Percentiles rank a stretch among this genome's conserved stretches.
phyloP scores from a whole-genome alignment of 1,284 basidiomycete genomes.

The Irpex lacteus region DNA sequence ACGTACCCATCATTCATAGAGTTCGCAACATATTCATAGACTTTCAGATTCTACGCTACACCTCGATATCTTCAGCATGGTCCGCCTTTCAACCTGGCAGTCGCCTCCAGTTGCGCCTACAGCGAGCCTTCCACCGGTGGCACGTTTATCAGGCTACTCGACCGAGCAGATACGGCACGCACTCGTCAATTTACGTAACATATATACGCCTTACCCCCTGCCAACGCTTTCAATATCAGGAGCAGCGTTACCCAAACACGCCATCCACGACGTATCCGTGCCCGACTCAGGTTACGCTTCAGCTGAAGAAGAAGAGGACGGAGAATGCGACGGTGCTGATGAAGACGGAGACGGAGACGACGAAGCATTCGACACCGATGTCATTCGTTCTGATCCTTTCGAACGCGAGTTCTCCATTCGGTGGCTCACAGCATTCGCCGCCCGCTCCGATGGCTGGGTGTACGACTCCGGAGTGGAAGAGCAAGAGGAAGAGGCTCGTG shows the following conservation, averaged over 20 bases:
- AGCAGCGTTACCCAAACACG: constrained; percentile 23
- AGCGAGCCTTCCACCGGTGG: constrained; percentile 45
- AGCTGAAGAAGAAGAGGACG: constrained; percentile 53
- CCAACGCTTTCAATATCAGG: constrained; percentile 3
- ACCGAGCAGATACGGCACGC: constrained; percentile 33
- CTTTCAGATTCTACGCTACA: background rate
- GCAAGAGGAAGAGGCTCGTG: constrained; percentile 31
- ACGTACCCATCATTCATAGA: constrained; percentile 4
- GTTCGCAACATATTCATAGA: background rate
- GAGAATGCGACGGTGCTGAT: constrained; percentile 31
- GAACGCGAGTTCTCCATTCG: constrained; percentile 53
- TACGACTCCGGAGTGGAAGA: constrained; percentile 27
- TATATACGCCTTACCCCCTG: constrained; percentile 39
- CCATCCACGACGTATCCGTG: constrained; percentile 37
- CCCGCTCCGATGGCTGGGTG: constrained; percentile 55
- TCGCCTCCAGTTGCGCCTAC: constrained; percentile 34
- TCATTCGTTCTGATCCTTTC: constrained; percentile 46
- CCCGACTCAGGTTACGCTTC: constrained; percentile 66
- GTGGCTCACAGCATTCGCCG: constrained; percentile 63
- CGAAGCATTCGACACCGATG: constrained; percentile 32
- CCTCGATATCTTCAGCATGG: background rate
- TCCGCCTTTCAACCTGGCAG: background rate
- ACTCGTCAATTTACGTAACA: constrained; percentile 36
- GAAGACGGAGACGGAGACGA: constrained; percentile 27
- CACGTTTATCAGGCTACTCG: constrained; percentile 33